Base-by-base conservation (phyloP, 768 basidiomycete genomes). In the Astraeus odoratus region DNA sequence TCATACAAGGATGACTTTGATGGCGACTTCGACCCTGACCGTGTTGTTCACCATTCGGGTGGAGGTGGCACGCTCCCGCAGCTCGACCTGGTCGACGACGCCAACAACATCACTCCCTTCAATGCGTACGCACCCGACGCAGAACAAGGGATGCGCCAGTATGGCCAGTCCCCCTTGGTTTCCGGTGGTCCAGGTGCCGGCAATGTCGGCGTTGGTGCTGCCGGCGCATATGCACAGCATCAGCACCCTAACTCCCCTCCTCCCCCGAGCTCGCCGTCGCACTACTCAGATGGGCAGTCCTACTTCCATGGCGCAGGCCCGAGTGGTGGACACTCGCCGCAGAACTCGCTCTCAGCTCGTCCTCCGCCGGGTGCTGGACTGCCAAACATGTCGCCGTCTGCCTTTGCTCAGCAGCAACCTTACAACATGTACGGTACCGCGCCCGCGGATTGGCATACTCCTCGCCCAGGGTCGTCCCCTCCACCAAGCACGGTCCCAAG, bases 11-110 rank as follows among this genome's bases (percentile, higher is more conserved):
- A 72, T 45, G 73, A 75, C 22, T 75, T 75, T 37, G 73, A 75
- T 44, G 73, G 74, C 41, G 64, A 74, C 61, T 74, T 74, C 47
- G 73, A 74, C 30, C 74, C 73, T 0, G 74, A 74, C 47, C 67
- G 65, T 5, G 65, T 74, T 33, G 49, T 64, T 2, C 56, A 54
- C 9, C 63, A 61, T 25, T 27, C 13, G n/a, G 59, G 39, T 25
- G 54, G 55, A 4, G 60, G 57, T 15, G 55, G 52, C 33, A 64
- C 57, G 0, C 55, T 64, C 15, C 63, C 64, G 2, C 30, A 38
- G 1, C 42, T 64, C 42, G 59, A 62, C 42, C 56, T 60, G 10
- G 51, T 54, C 37, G 40, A 58, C n/a, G 55, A 73, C 53, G 54
- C 39, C n/a, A 67, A 67, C 43, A 8, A 41, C 19, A 38, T 60